Conservation (phyloP, 805 yeast genomes). For the Saturnispora besseyi region DNA sequence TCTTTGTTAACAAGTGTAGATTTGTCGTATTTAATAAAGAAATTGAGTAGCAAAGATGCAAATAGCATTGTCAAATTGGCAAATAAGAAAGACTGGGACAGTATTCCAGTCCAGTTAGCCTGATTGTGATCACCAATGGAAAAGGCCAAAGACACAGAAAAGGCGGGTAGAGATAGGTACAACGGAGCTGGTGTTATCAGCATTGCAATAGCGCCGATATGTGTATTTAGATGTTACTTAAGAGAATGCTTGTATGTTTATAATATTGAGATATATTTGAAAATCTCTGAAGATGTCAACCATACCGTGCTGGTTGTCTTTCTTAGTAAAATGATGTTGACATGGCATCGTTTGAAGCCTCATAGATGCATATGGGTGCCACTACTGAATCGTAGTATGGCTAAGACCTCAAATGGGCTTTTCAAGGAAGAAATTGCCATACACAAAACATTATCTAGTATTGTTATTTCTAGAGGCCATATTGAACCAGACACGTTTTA, state of each 20-base stretch:
- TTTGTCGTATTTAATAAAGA: constrained; percentile 5
- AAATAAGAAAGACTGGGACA: constrained; percentile 14
- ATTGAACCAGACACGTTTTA: not conserved
- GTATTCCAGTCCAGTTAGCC: not conserved
- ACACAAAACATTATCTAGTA: not conserved
- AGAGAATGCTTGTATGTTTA: too few species aligned
- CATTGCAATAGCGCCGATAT: not conserved
- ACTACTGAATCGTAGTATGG: not conserved
- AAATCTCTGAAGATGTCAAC: not conserved
- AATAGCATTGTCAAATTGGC: constrained; percentile 17
- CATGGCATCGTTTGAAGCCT: not conserved
- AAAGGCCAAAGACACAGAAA: constrained; percentile 25
- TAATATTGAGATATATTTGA: not conserved
- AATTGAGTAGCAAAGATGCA: constrained; percentile 4
- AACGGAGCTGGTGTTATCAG: constrained; percentile 21
- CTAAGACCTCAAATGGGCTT: not conserved
- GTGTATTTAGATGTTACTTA: too few species aligned
- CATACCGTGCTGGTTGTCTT: not conserved
- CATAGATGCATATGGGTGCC: not conserved
- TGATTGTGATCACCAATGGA: constrained; percentile 9
- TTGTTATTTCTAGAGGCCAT: not conserved
- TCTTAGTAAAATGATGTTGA: not conserved
- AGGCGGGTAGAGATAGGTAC: constrained; percentile 27
- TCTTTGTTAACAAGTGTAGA: not conserved
- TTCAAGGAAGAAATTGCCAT: not conserved